Percentiles rank a stretch among this genome's conserved stretches.
phyloP scores from a whole-genome alignment of 2,329 filamentous ascomycete species.

The Colletotrichum sp. region DNA sequence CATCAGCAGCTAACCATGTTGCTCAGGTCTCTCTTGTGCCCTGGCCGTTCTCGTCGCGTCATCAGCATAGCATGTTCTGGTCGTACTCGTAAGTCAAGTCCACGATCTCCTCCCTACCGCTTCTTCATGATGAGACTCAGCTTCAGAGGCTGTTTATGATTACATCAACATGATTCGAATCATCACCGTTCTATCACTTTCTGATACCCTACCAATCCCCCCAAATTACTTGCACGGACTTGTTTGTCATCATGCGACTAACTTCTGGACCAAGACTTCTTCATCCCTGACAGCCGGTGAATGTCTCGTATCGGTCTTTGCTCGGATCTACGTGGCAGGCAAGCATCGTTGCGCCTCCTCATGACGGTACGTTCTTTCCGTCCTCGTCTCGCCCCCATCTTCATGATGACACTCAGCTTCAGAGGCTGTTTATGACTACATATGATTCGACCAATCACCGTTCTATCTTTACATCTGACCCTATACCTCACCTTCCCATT shows the following conservation, averaged over 20 bases:
- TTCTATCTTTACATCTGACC: slow-evolving; percentile 27
- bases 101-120: neutral
- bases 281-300: neutral
- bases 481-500: neutral
- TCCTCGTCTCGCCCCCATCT: neutral
- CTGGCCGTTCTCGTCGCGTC: neutral
- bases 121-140: slow-evolving; percentile 41
- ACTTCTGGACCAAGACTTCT: neutral
- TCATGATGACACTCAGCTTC: slow-evolving; percentile 44
- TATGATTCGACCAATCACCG: slow-evolving; percentile 43
- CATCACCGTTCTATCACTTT: slow-evolving; percentile 33
- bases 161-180: slow-evolving; percentile 41
- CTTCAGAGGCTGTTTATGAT: slow-evolving; percentile 57
- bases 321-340: no score
- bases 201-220: neutral
- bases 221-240: neutral
- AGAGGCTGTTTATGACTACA: slow-evolving; percentile 55
- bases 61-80: no score
- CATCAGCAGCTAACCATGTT: neutral
- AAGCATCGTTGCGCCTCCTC: neutral
- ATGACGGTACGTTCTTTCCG: neutral
- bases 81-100: neutral
- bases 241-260: neutral
- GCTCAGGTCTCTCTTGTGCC: neutral
- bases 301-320: neutral